Evolutionary conservation across 2,329 filamentous ascomycete genomes (phyloP).

Genomic region (Colletotrichum liaoningense): DNA sequence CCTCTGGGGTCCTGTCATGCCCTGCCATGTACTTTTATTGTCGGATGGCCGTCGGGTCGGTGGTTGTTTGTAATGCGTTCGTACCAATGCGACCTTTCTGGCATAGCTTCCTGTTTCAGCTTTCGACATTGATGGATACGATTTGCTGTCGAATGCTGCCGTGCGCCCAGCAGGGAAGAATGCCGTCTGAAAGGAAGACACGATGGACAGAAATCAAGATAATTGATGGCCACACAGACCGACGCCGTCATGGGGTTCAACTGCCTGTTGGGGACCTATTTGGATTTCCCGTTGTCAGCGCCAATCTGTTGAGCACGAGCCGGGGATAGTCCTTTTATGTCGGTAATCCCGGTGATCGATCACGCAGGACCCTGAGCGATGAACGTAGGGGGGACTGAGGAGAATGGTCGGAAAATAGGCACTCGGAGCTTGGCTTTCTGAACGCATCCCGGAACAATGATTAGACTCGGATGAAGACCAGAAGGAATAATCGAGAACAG

Average conservation of each 20-base stretch:
- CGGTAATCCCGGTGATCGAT: conserved; percentile 22
- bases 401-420: conserved; percentile 20
- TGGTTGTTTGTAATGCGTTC: conserved; percentile 10
- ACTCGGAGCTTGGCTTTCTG: conserved; percentile 7
- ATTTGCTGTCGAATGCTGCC: neutral
- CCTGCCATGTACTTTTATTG: neutral
- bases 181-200: conserved; percentile 3
- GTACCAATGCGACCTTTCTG: conserved; percentile 16
- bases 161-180: neutral
- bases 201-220: neutral
- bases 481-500: neutral
- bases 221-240: neutral
- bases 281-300: conserved; percentile 6
- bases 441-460: neutral
- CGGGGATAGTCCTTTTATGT: conserved; percentile 1
- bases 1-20: neutral
- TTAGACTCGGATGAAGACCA: neutral
- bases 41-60: conserved; percentile 5
- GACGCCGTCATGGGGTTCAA: neutral
- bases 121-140: conserved; percentile 7
- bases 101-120: conserved; percentile 33
- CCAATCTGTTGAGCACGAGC: conserved; percentile 19
- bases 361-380: conserved; percentile 2
- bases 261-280: neutral
- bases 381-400: neutral